Evolutionary conservation across 352 stramenopile genomes (phyloP), one percentile per base, ranked within the genome.

Genomic region (Thraustochytrium striatum): DNA sequence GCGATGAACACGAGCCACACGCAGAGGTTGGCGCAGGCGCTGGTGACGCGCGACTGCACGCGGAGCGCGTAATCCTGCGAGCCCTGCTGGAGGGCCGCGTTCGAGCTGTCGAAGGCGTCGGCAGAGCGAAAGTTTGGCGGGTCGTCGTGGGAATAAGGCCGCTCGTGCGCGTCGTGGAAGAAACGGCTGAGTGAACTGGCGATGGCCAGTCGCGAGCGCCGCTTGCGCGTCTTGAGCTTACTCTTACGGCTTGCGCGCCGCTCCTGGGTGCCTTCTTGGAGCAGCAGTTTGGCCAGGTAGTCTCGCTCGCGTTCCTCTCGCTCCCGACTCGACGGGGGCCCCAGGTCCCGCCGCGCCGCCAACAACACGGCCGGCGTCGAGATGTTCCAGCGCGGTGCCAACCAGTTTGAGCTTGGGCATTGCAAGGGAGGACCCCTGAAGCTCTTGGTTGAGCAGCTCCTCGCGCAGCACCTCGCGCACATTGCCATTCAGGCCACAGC

Each of bases 371-470:
- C 7, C 32, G 8, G 55, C 25, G 16, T 21, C 16, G 8, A 16
- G 25, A n/a, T 16, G 55, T 7, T 69, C 1, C 39, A 13, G n/a
- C 11, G n/a, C 16, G 21, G 19, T 0, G 16, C n/a, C 58, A 16
- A 69, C 58, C 19, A 69, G 39, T 52, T 30, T 44, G 58, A 69
- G 32, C n/a, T 47, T 69, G n/a, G 58, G 58, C 35, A 69, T 69
- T 21, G 9, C 39, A 13, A 9, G 13, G 9, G 2, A 21, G 21
- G 8, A 11, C 7, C 25, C 1, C 8, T 28, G 11, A 13, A 21
- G 58, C 39, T 38, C 16, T 19, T 30, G 58, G 9, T 69, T 30
- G 32, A 30, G 39, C 11, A 69, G 25, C 32, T 19, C 58, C 16
- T 2, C 11, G 25, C 58, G 25, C 1, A 69, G 35, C 7, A 69